Evolutionary conservation across 768 basidiomycete genomes (phyloP).

Genomic region (Neoboletus brunneissimus): DNA sequence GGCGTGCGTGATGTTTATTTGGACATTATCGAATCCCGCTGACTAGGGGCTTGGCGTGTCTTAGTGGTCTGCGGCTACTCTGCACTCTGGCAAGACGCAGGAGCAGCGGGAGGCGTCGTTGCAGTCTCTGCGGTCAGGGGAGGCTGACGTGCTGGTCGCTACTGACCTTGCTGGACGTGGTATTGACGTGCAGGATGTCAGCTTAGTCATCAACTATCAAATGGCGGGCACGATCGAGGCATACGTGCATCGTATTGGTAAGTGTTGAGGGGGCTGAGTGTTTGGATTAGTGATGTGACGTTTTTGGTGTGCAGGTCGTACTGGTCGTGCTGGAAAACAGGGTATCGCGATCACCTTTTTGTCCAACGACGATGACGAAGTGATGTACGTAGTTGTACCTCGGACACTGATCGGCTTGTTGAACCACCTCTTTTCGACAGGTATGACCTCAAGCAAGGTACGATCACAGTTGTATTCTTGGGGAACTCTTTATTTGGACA

Average conservation of each 20-base stretch:
- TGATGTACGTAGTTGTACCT: constrained; percentile 65
- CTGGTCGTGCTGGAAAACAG: constrained; percentile 95
- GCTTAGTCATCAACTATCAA: constrained; percentile 94
- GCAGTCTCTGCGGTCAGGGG: constrained; percentile 80
- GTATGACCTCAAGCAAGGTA: constrained; percentile 95
- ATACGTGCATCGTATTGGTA: constrained; percentile 97
- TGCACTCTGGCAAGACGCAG: constrained; percentile 98
- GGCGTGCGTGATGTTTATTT: constrained; percentile 56
- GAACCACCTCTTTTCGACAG: constrained; percentile 36
- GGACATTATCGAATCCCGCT: background rate
- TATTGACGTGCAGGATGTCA: constrained; percentile 98
- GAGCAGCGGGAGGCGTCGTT: constrained; percentile 94
- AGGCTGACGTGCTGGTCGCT: constrained; percentile 87
- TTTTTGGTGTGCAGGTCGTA: constrained; percentile 64
- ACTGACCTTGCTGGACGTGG: constrained; percentile 98
- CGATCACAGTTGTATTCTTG: constrained; percentile 12
- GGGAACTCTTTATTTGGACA: background rate
- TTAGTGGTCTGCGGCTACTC: constrained; percentile 85
- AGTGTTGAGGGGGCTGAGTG: constrained; percentile 24
- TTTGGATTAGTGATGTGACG: constrained; percentile 1
- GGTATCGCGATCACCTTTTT: constrained; percentile 95
- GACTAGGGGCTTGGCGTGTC: constrained; percentile 6
- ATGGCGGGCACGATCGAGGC: constrained; percentile 97
- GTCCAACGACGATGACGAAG: constrained; percentile 93
- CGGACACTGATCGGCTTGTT: background rate